Conservation (phyloP, 148 eudicot genomes). For the Limonium bicolor region DNA sequence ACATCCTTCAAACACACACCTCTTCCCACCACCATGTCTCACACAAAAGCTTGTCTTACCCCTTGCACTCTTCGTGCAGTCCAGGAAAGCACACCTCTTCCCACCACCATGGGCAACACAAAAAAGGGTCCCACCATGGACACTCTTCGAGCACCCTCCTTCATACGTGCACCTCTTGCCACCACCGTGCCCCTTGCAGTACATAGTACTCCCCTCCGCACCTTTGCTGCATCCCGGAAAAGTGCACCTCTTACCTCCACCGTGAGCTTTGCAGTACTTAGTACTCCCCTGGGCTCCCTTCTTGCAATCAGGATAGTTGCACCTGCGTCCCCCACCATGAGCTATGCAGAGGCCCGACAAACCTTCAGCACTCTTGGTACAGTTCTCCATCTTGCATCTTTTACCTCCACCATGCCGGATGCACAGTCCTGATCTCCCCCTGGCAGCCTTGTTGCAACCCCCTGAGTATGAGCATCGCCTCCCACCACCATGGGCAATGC, state of each 20-base stretch:
- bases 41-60: constrained; percentile 60
- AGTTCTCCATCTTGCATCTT: constrained; percentile 49
- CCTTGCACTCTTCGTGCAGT: constrained; percentile 74
- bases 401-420: constrained; percentile 83
- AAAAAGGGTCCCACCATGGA: constrained; percentile 56
- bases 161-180: constrained; percentile 61
- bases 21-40: constrained; percentile 76
- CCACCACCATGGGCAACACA: constrained; percentile 89
- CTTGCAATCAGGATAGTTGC: constrained; percentile 34
- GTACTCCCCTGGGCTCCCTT: constrained; percentile 89
- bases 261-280: constrained; percentile 62
- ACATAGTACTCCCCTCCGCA: constrained; percentile 65
- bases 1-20: constrained; percentile 51
- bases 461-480: constrained; percentile 77
- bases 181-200: constrained; percentile 81
- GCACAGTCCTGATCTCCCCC: constrained; percentile 70
- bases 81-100: constrained; percentile 51
- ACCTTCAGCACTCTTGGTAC: constrained; percentile 68
- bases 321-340: constrained; percentile 84
- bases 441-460: constrained; percentile 55
- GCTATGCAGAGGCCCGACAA: constrained; percentile 49
- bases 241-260: constrained; percentile 70
- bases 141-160: constrained; percentile 41
- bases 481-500: constrained; percentile 98
- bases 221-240: constrained; percentile 49